These are phyloP conservation scores for Rubia yunnanensis DNA, from an alignment of 257 asterid genomes.

Conservation along the genomic window DNA sequence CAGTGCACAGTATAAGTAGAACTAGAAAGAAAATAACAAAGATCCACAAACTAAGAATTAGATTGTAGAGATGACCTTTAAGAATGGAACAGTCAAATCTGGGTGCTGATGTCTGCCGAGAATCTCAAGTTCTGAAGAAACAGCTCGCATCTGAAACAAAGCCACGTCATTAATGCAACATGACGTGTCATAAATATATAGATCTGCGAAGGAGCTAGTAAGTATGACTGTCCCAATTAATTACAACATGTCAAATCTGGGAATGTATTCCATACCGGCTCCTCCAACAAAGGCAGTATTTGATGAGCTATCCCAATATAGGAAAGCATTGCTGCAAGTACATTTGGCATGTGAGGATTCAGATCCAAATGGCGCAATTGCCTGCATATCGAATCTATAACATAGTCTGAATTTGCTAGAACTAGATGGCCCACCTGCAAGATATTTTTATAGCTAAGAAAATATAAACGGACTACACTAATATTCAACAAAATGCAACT, in stretches of 20 bases:
- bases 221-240: neutral
- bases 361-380: slow-evolving; percentile 90
- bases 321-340: slow-evolving; percentile 91
- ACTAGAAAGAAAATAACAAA: neutral
- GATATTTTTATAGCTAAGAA: slow-evolving; percentile 13
- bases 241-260: slow-evolving; percentile 4
- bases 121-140: slow-evolving; percentile 88
- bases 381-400: slow-evolving; percentile 81
- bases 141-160: slow-evolving; percentile 68
- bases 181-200: slow-evolving; percentile 11
- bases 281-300: slow-evolving; percentile 90
- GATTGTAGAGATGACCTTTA: slow-evolving; percentile 49
- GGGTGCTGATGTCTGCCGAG: slow-evolving; percentile 93
- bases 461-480: slow-evolving; percentile 13
- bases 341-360: slow-evolving; percentile 84
- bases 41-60: neutral
- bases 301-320: slow-evolving; percentile 77
- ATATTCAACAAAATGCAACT: slow-evolving; percentile 18
- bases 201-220: neutral
- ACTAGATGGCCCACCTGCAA: slow-evolving; percentile 96
- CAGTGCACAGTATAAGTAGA: neutral
- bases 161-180: neutral
- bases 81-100: slow-evolving; percentile 71
- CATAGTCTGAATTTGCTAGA: slow-evolving; percentile 76
- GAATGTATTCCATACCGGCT: slow-evolving; percentile 57